Conservation (phyloP, 2,329 filamentous ascomycete species). For the Cryphonectria carpinicola region DNA sequence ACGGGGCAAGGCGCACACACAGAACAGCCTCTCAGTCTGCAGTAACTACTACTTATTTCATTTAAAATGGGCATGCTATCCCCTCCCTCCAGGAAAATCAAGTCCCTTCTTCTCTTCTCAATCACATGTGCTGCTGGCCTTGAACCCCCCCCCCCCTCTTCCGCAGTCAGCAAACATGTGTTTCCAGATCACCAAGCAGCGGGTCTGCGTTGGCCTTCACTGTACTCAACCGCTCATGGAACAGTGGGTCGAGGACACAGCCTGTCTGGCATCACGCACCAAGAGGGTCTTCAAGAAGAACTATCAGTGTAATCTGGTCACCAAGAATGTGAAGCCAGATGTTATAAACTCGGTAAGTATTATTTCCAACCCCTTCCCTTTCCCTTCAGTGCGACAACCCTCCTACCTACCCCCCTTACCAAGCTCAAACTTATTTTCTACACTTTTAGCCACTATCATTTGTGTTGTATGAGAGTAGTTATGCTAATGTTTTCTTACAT, state of each 20-base stretch:
- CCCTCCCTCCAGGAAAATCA: background rate
- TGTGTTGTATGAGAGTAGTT: too few relatives aligned
- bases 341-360: background rate
- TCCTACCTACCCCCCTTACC: background rate
- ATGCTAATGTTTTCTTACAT: background rate
- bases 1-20: background rate
- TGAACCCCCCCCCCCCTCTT: too few relatives aligned
- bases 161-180: background rate
- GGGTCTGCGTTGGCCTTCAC: background rate
- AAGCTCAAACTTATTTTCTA: background rate
- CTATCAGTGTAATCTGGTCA: background rate
- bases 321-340: conserved; percentile 1
- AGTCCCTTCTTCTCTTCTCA: background rate
- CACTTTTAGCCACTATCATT: background rate
- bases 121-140: background rate
- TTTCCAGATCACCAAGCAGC: conserved; percentile 8
- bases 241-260: background rate
- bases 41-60: background rate
- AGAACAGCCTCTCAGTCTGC: background rate
- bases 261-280: background rate
- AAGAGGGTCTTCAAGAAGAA: conserved; percentile 1
- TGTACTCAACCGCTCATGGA: background rate
- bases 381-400: background rate
- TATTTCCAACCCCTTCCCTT: background rate
- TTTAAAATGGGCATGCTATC: background rate